These are phyloP conservation scores for Pseudogymnoascus sp. DNA, from an alignment of 2,329 filamentous ascomycete genomes.

Conservation along the genomic window DNA sequence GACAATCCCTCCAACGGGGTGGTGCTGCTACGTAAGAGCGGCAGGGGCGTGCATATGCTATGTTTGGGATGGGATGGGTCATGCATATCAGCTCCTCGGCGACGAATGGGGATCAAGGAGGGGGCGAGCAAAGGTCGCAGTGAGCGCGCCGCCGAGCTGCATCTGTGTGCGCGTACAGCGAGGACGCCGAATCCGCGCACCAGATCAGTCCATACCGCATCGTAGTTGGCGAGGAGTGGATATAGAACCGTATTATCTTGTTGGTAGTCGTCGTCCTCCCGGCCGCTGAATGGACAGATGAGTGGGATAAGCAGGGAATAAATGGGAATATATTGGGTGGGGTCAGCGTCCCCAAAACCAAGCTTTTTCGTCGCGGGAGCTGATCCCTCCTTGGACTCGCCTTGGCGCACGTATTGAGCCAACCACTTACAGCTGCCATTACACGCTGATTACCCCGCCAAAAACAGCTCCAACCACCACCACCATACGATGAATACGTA, in stretches of 20 bases:
- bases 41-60: not conserved
- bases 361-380: not conserved
- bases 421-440: not conserved
- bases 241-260: not conserved
- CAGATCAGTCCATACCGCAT: not conserved
- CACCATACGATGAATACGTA: not conserved
- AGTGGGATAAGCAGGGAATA: not conserved
- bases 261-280: not conserved
- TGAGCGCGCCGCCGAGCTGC: not conserved
- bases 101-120: not conserved
- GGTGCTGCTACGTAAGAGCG: not conserved
- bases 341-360: not conserved
- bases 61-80: not conserved
- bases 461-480: not conserved
- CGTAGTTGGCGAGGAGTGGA: not conserved
- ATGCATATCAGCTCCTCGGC: not conserved
- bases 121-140: not conserved
- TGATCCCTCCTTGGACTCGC: not conserved
- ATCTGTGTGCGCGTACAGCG: not conserved
- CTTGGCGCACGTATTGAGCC: not conserved
- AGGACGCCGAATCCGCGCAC: not conserved
- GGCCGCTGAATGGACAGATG: not conserved
- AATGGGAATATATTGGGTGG: not conserved
- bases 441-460: not conserved
- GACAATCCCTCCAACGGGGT: not conserved